Evolutionary conservation across 768 basidiomycete species (phyloP), one percentile per base, ranked within the genome.

Genomic region (Russula ochroleuca): DNA sequence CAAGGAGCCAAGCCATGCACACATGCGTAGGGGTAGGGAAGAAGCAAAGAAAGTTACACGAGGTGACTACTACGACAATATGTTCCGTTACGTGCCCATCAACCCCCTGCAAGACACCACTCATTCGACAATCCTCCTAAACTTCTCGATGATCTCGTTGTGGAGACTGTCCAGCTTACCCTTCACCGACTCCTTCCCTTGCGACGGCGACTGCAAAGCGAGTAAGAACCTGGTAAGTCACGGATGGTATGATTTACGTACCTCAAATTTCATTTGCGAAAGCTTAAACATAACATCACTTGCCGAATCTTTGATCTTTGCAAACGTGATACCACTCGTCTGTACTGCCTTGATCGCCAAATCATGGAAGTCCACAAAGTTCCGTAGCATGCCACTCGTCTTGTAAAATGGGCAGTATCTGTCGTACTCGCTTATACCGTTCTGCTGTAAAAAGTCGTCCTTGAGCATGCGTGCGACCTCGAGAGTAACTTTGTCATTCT

Each of bases 241-340:
- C 19, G 21, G 38, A 54, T 15, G 50, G 49, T 51, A 54, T 31
- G 35, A 37, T 37, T 38, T 13, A 68, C 84, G 54, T 70, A 93
- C 94, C 86, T 97, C 94, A 72, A 97, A 98, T 75, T 98, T 98
- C 94, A 96, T 95, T 76, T 98, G 95, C 51, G 94, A 96, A n/a
- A 99, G 85, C 75, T 94, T 93, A 80, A 88, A 98, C 84, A 94
- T 90, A 65, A 97, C 76, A 71, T 99, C 97, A 56, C 82, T 77
- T 5, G 92, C 83, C 15, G 86, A 80, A 68, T 98, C 95, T 72
- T 90, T 90, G 75, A 98, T 88, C 80, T 85, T 87, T 38, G 85
- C 78, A 71, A 94, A 96, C 21, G 92, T 92, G 63, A 89, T 77
- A 70, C 94, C 90, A 57, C 87, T 86, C 69, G 89, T 85, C 31